phyloP scores from a whole-genome alignment of 352 stramenopile genomes.

The Phytophthora pluvialis region DNA sequence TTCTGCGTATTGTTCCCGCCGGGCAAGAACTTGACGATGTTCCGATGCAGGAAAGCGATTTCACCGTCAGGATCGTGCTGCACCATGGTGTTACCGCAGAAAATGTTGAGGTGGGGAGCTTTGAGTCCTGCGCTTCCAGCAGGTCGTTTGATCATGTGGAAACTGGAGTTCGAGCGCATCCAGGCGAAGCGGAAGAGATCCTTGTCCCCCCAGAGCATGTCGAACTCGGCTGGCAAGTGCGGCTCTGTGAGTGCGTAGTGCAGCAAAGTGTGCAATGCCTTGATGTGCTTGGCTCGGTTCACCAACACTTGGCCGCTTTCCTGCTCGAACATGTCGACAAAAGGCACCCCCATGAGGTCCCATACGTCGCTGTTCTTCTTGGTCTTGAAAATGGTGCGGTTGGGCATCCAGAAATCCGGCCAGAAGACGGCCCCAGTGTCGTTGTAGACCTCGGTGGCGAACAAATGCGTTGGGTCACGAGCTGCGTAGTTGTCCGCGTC shows the following conservation, averaged over 20 bases:
- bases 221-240: conserved; percentile 48
- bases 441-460: conserved; percentile 51
- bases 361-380: conserved; percentile 65
- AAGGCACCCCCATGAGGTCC: conserved; percentile 67
- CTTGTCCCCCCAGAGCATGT: conserved; percentile 81
- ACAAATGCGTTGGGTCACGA: conserved; percentile 70
- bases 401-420: conserved; percentile 79
- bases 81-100: conserved; percentile 76
- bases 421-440: conserved; percentile 75
- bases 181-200: conserved; percentile 84
- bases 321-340: conserved; percentile 78
- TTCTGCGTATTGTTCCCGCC: conserved; percentile 42
- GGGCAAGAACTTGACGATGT: conserved; percentile 60
- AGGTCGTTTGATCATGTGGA: conserved; percentile 66
- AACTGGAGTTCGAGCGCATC: conserved; percentile 73
- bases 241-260: conserved; percentile 59
- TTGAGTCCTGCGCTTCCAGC: conserved; percentile 55
- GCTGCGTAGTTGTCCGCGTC: conserved; percentile 79
- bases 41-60: conserved; percentile 70
- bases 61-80: conserved; percentile 61
- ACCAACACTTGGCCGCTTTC: conserved; percentile 80
- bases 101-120: conserved; percentile 47
- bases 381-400: conserved; percentile 79
- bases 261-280: conserved; percentile 61
- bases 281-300: conserved; percentile 49